These are phyloP conservation scores for Trypanosoma grayi DNA, from an alignment of 208 protist genomes.

Conservation along the genomic window DNA sequence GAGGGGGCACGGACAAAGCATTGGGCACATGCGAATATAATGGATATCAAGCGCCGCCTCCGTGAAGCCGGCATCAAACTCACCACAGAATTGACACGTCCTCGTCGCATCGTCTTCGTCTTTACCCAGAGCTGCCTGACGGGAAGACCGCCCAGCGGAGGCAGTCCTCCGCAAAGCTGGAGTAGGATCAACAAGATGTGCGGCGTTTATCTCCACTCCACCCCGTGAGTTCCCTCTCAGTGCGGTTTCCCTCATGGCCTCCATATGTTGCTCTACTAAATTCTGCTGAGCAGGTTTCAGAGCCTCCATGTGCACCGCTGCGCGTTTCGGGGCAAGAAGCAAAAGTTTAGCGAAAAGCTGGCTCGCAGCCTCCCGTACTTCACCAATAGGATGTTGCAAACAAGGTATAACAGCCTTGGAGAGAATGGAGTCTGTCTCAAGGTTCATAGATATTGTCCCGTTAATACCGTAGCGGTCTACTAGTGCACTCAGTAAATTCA, in stretches of 20 bases:
- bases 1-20: constrained; percentile 90
- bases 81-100: constrained; percentile 88
- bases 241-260: neutral
- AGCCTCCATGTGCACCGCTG: constrained; percentile 31
- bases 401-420: constrained; percentile 56
- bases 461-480: constrained; percentile 70
- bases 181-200: neutral
- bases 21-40: constrained; percentile 84
- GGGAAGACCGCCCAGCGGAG: neutral
- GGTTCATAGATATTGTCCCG: constrained; percentile 17
- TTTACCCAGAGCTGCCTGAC: neutral
- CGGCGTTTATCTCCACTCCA: constrained; percentile 12
- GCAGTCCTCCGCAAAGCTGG: neutral
- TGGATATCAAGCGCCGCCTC: constrained; percentile 81
- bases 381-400: constrained; percentile 72
- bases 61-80: constrained; percentile 67
- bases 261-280: constrained; percentile 69
- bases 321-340: constrained; percentile 28
- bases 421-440: constrained; percentile 54
- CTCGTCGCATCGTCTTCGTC: neutral
- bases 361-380: constrained; percentile 73
- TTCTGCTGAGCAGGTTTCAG: constrained; percentile 78
- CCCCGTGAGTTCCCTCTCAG: neutral
- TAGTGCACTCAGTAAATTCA: constrained; percentile 69
- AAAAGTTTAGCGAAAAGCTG: constrained; percentile 71